Conservation (phyloP, 176 grass and related monocot species). For the Avena atlantica region DNA sequence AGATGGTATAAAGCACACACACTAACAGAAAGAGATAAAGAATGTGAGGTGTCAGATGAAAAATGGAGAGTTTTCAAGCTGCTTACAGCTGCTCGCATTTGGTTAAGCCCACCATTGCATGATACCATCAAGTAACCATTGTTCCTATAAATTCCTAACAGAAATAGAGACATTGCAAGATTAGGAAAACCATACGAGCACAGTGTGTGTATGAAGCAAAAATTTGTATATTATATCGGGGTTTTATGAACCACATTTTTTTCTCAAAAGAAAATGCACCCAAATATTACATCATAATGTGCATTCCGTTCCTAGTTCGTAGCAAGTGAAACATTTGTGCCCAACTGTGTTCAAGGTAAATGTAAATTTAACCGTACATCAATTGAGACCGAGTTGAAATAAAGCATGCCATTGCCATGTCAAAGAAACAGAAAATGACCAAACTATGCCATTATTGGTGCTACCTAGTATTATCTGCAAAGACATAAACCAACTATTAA, state of each 20-base stretch:
- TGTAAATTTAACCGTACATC: background rate
- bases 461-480: background rate
- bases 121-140: slow-evolving; percentile 87
- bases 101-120: slow-evolving; percentile 87
- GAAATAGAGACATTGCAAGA: slow-evolving; percentile 3
- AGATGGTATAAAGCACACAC: slow-evolving; percentile 5
- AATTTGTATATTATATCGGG: background rate
- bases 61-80: slow-evolving; percentile 6
- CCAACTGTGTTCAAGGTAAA: background rate
- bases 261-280: background rate
- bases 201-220: background rate
- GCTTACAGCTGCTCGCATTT: slow-evolving; percentile 82
- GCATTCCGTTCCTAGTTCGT: background rate
- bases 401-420: background rate
- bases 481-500: background rate
- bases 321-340: background rate
- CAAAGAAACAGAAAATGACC: background rate
- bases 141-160: slow-evolving; percentile 70
- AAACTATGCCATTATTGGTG: background rate
- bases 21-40: slow-evolving; percentile 27
- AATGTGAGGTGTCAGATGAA: slow-evolving; percentile 18
- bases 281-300: background rate
- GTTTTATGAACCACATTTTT: background rate
- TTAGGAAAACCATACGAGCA: background rate
- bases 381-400: background rate